Evolutionary conservation across 208 protist genomes (phyloP), one percentile per base, ranked within the genome.

Genomic region (Phytomonas sp.): DNA sequence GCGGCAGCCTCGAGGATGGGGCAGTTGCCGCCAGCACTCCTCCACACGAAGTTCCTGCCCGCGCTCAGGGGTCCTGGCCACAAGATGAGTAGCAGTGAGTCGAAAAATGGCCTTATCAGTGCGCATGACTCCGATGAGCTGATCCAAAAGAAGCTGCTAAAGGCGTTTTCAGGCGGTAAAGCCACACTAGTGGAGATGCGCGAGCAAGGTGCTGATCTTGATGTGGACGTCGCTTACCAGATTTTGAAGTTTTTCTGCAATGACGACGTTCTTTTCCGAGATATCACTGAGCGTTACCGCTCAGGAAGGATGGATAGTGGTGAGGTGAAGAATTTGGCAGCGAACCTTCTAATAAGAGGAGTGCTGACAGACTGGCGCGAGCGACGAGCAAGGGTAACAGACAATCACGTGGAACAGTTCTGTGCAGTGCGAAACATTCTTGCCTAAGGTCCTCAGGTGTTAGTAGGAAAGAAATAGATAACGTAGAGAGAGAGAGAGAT

Each of bases 21-120:
- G 66, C 82, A 75, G 40, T 75, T 74, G 2, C 99, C 99, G 67
- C 98, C 98, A 26, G 79, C 96, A 29, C 79, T 99, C 28, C 86
- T 99, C 43, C 96, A 99, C 76, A 91, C 88, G 30, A 98, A 98
- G 67, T 99, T 99, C 73, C 89, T 99, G 67, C 98, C 98, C 26
- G 95, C 98, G 6, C 78, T 99, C 30, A 98, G 98, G 76, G 98
- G 97, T 6, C 37, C 81, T 3, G 73, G 80, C 53, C 90, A 91
- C 56, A 99, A 99, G 84, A 99, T 99, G 98, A 98, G 90, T 77
- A 96, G 96, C 62, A 98, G 92, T 29, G 89, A 77, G 0, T 82
- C 81, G 40, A 67, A 70, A 66, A 88, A 90, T 26, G 94, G 93
- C 13, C 88, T 98, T 62, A 98, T 99, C 64, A 98, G 96, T 70